Evolutionary conservation across 1,139 yeast species (phyloP).

Genomic region (Geotrichum carabidarum): DNA sequence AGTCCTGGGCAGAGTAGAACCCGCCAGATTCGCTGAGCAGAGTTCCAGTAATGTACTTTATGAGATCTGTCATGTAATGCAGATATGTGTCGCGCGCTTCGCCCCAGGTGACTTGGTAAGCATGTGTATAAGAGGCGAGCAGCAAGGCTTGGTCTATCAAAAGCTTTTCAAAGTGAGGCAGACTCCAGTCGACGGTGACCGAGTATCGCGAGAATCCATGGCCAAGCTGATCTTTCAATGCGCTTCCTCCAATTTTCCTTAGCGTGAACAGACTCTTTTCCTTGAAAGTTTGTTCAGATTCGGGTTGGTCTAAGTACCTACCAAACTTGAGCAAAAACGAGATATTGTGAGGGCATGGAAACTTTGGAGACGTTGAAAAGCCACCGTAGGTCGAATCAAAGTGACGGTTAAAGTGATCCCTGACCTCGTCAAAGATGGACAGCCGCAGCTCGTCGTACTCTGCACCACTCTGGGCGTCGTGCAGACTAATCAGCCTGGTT

Average conservation of each 20-base stretch:
- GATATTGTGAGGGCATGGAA: conserved; percentile 36
- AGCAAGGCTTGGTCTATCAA: conserved; percentile 39
- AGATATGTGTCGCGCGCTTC: conserved; percentile 21
- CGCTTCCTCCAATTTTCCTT: conserved; percentile 35
- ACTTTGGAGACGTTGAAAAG: conserved; percentile 38
- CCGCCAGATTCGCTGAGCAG: conserved; percentile 29
- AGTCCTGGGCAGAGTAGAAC: conserved; percentile 37
- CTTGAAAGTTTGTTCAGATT: not conserved
- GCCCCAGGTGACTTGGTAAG: conserved; percentile 21
- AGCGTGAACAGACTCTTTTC: conserved; percentile 28
- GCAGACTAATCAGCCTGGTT: conserved; percentile 25
- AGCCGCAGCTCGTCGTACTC: conserved; percentile 24
- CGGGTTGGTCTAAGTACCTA: conserved; percentile 14
- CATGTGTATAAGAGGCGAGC: conserved; percentile 36
- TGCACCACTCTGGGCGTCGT: conserved; percentile 30
- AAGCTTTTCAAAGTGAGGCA: conserved; percentile 42
- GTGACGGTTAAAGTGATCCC: conserved; percentile 29
- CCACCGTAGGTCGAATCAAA: conserved; percentile 37
- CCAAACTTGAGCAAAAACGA: conserved; percentile 30
- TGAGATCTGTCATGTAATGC: conserved; percentile 29
- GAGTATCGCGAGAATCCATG: conserved; percentile 40
- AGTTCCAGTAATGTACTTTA: conserved; percentile 31
- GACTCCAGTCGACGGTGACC: conserved; percentile 40
- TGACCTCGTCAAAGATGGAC: conserved; percentile 26
- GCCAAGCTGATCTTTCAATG: conserved; percentile 40